Evolutionary conservation across 1,284 basidiomycete genomes (phyloP).

Genomic region (Sanghuangporus baumii): DNA sequence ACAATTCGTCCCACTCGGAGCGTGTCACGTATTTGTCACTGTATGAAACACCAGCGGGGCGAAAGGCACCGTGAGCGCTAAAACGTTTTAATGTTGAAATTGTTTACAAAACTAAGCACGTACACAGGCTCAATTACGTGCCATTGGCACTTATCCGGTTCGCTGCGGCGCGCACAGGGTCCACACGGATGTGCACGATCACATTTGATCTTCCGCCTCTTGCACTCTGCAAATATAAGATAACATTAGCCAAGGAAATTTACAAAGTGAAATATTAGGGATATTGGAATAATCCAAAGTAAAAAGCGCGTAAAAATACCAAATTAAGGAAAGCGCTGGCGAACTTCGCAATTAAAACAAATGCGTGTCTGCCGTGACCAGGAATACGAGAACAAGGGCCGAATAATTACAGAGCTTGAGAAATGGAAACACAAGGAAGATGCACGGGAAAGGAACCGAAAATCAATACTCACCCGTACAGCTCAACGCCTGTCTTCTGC

Average conservation of each 20-base stretch:
- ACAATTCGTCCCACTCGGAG: slow-evolving; percentile 48
- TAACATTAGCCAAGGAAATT: slow-evolving; percentile 8
- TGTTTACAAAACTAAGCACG: slow-evolving; percentile 22
- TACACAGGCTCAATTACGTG: slow-evolving; percentile 52
- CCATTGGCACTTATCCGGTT: slow-evolving; percentile 53
- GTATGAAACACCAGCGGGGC: slow-evolving; percentile 7
- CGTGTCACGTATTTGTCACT: slow-evolving; percentile 55
- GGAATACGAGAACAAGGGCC: slow-evolving; percentile 16
- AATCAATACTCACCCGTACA: slow-evolving; percentile 57
- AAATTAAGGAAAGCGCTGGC: neutral
- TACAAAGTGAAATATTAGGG: neutral
- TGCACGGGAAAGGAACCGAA: slow-evolving; percentile 4
- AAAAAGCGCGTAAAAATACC: neutral
- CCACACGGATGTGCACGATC: slow-evolving; percentile 55
- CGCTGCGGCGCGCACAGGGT: slow-evolving; percentile 47
- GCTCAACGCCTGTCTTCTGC: slow-evolving; percentile 66
- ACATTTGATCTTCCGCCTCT: slow-evolving; percentile 57
- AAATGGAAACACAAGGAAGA: neutral
- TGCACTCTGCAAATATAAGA: slow-evolving; percentile 40
- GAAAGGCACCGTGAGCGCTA: slow-evolving; percentile 6
- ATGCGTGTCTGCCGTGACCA: slow-evolving; percentile 7
- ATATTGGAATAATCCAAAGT: neutral
- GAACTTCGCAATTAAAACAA: slow-evolving; percentile 6
- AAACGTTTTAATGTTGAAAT: neutral
- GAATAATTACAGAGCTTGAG: slow-evolving; percentile 11